Percentiles rank a stretch among this genome's conserved stretches.
phyloP scores from a whole-genome alignment of 176 grass and related monocot genomes.

The Poa annua region DNA sequence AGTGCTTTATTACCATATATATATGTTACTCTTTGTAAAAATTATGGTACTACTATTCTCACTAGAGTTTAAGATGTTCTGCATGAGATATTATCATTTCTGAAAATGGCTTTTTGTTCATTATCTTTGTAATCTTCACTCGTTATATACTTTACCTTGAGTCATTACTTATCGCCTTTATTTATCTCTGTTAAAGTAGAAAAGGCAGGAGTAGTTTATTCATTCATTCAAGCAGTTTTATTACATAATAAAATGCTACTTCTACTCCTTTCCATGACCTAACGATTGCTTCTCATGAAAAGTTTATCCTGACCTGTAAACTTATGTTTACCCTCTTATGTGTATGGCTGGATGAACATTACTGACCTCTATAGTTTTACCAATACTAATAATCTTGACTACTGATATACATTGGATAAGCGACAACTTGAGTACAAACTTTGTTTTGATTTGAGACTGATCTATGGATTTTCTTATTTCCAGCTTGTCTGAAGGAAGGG shows the following conservation, averaged over 20 bases:
- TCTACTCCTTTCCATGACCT: conserved; percentile 30
- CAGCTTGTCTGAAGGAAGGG: conserved; percentile 90
- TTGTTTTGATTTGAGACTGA: conserved; percentile 27
- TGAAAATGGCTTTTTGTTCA: conserved; percentile 20
- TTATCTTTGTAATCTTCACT: conserved; percentile 31
- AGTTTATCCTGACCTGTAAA: conserved; percentile 17
- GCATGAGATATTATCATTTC: conserved; percentile 27
- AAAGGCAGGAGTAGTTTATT: conserved; percentile 14
- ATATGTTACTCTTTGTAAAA: background rate
- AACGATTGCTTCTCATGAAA: conserved; percentile 24
- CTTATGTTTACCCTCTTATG: conserved; percentile 1
- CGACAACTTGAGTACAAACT: conserved; percentile 1
- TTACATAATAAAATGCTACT: conserved; percentile 28
- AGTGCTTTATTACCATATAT: conserved; percentile 18
- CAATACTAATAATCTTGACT: background rate
- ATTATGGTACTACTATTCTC: conserved; percentile 11
- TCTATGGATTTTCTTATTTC: conserved; percentile 45
- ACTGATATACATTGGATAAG: conserved; percentile 20
- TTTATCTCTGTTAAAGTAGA: conserved; percentile 21
- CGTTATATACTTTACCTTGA: conserved; percentile 19
- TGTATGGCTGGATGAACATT: background rate
- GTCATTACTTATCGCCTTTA: conserved; percentile 9
- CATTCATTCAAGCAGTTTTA: background rate
- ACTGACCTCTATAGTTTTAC: background rate
- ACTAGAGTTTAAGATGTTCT: conserved; percentile 6